Evolutionary conservation across 176 grass and related monocot species (phyloP), one percentile per base, ranked within the genome.

Genomic region (Oryza officinalis): DNA sequence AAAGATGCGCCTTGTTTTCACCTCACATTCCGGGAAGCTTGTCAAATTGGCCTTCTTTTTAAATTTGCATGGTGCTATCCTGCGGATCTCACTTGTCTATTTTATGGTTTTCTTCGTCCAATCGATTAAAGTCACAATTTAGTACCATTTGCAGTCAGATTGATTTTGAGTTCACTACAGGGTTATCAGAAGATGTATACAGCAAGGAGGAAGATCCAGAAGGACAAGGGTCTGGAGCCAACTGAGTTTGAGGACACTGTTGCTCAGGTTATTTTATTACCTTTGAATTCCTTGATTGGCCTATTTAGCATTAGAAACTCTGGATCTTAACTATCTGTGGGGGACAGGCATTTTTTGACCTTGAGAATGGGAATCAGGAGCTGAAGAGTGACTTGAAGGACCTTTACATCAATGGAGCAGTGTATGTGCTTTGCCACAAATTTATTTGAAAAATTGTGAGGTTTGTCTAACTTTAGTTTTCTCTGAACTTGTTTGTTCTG

Each of bases 331-430:
- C 27, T 31, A 26, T 26, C 13, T 49, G 25, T 18, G 15, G 52
- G 13, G 65, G 40, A 27, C 71, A 95, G 87, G 90, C 87, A 9
- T 88, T 95, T 75, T 95, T 92, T 74, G 90, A 95, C 69, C 79
- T 95, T 33, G 90, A 95, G 65, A 92, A 95, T 87, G 85, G 85
- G 14, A 90, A 94, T 60, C 90, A 80, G 23, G 93, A 94, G 64
- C 82, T 94, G 27, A 94, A 94, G 74, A 88, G 85, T 71, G 92
- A 94, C 31, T 60, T 90, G 52, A 94, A 94, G 74, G 93, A 94
- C 50, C 93, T 94, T 75, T 94, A 92, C 52, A 92, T 94, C 73
- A 92, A 86, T 65, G 75, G 63, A 61, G 93, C 92, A 27, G 63
- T 76, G 89, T 89, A 63, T 17, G 83, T 81, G 31, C 27, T 41